Evolutionary conservation across 345 rosid species (phyloP), one percentile per base, ranked within the genome.

Genomic region (Euphorbia peplus): DNA sequence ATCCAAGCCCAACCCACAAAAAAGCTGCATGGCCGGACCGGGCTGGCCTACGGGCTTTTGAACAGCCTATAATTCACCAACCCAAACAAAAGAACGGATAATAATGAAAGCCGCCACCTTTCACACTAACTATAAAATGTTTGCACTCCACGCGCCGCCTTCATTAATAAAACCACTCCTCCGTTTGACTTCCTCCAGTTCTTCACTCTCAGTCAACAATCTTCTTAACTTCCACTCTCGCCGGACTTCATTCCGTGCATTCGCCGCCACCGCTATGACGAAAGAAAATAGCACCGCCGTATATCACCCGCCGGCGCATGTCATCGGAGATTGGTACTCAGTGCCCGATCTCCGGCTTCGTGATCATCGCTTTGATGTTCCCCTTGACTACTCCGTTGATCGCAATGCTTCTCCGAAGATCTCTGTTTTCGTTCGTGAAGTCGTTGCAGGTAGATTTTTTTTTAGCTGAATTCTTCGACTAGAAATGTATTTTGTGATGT

Each of bases 261-360:
- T 53, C 28, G 77, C 71, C 19, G 50, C 12, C 15, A 44, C 63
- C 18, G 25, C 81, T 68, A 87, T 90, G 96, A 75, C 80, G 9
- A 69, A 50, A 44, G 59, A 68, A 30, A 26, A 41, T 39, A 60
- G 52, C 4, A 5, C 70, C 18, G n/a, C 77, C 30, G 69, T 28
- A 0, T 48, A 67, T 10, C 80, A 81, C 24, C 60, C 61, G 11
- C 24, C 73, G 70, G 87, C 79, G 10, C 98, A 91, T 78, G 74
- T 79, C 4, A 71, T 78, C 9, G 95, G 88, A 5, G 63, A 64
- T 8, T 93, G 96, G 96, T 86, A 72, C 67, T 86, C 97, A 0
- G 91, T 84, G 16, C 97, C 95, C 51, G 96, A 86, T 70, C 95
- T 91, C 64, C 90, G 90, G 26, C 84, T 91, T 35, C 95, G 96